Evolutionary conservation across 2,329 filamentous ascomycete genomes (phyloP), one percentile per base, ranked within the genome.

Genomic region (Colletotrichum cordylinicola): DNA sequence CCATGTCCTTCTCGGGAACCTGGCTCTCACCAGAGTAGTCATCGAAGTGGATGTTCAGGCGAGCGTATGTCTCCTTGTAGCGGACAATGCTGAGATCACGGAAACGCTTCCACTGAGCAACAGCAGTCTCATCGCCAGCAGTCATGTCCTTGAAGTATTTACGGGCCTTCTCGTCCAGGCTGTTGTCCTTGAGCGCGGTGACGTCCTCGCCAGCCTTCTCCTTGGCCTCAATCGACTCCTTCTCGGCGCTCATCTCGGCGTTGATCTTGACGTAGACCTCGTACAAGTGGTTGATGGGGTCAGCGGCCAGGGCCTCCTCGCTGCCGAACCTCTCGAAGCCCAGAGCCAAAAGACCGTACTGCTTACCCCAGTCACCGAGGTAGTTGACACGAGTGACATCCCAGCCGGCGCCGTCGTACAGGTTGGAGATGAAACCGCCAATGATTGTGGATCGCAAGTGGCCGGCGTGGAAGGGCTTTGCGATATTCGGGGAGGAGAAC

Each of bases 401-500:
- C 93, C 93, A 96, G 66, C 94, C 94, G 39, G 92, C 92, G 37
- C 87, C 87, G 80, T 93, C 89, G 82, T 95, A 94, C 21, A 95
- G 85, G 82, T 95, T 95, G 27, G 93, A 87, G 55, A 96, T 87
- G 85, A 95, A 96, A 52, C 93, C 93, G 65, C 94, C 94, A 76
- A 96, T 95, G 81, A 96, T 95, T 48, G 94, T 96, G 79, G 92
- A 94, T 81, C 94, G 90, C 80, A 96, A 87, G 84, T 96, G 94
- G 15, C 94, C 93, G 52, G 94, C 94, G 82, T 95, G 94, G 87
- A 96, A 96, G 29, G 94, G 94, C 85, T 96, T 96, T 61, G 95
- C 95, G 75, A 97, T 96, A 83, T 97, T 97, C 67, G 95, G 95
- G 9, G 94, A 96, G 9, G 93, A 95, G 84, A 96, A 97, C 81